These are phyloP conservation scores for Cyclospora cayetanensis DNA, from an alignment of 169 alveolate genomes.

Conservation along the genomic window DNA sequence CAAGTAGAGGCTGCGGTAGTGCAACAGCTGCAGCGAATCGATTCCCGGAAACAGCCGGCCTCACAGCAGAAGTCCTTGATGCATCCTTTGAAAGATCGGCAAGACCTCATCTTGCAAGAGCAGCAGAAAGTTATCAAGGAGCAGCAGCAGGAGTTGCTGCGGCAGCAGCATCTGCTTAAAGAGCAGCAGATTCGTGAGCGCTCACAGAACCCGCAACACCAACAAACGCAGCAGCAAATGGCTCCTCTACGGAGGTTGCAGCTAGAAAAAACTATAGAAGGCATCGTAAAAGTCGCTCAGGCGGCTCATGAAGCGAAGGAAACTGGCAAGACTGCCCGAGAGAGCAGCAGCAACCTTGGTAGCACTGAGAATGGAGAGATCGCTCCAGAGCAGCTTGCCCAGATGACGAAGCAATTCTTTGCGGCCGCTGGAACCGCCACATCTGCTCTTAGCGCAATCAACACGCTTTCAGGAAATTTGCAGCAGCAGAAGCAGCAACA, in stretches of 20 bases:
- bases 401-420: not conserved
- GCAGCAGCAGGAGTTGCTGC: conserved; percentile 23
- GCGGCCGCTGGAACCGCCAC: not conserved
- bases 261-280: not conserved
- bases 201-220: not conserved
- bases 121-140: not conserved
- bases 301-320: not conserved
- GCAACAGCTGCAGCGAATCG: not conserved
- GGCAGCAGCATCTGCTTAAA: not conserved
- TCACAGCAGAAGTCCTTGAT: not conserved
- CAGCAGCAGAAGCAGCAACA: not conserved
- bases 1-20: not conserved
- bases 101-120: not conserved
- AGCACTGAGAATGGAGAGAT: not conserved
- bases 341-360: not conserved
- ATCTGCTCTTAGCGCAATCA: not conserved
- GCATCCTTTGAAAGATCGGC: not conserved
- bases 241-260: not conserved
- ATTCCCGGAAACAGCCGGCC: not conserved
- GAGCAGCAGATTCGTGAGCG: not conserved
- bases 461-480: not conserved
- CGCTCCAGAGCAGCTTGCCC: not conserved
- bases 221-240: not conserved
- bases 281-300: not conserved
- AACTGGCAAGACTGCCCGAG: not conserved